Percentiles rank a stretch among this genome's conserved stretches.
These are phyloP conservation scores for Dioscorea dumetorum DNA, from an alignment of 106 monocot genomes.

Conservation along the genomic window DNA sequence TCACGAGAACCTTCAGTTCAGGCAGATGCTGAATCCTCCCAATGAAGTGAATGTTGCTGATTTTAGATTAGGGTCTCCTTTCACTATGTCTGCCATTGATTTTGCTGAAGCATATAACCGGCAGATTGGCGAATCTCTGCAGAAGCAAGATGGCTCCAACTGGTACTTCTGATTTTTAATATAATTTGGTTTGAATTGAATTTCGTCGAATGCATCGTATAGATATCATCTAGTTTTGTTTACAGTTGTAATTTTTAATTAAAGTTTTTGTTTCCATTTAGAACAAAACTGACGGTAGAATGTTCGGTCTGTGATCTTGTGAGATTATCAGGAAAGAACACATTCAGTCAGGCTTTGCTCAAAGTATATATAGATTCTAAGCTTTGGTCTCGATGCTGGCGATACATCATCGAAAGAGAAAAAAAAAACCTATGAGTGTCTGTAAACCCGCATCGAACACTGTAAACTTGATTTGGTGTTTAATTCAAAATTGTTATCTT, in stretches of 20 bases:
- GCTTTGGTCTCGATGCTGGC: not conserved
- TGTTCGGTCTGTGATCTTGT: not conserved
- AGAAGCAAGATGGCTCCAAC: not conserved
- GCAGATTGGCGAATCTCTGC: not conserved
- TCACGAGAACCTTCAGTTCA: not conserved
- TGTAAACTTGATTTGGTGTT: too few relatives aligned
- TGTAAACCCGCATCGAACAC: not conserved
- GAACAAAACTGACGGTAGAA: not conserved
- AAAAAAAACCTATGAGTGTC: not conserved
- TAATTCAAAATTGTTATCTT: too few relatives aligned
- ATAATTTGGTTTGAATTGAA: not conserved
- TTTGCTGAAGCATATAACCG: not conserved
- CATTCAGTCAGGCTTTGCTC: not conserved
- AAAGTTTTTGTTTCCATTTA: too few relatives aligned
- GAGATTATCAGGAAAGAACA: not conserved
- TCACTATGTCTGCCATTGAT: not conserved
- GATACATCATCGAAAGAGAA: not conserved
- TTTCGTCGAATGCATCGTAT: not conserved
- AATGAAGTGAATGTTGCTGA: conserved; percentile 2
- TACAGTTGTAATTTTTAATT: not conserved
- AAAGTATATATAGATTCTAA: not conserved
- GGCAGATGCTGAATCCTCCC: conserved; percentile 2
- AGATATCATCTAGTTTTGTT: not conserved
- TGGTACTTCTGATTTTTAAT: not conserved
- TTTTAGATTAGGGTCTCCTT: not conserved